Evolutionary conservation across 2,329 filamentous ascomycete species (phyloP).

Genomic region (Gliomastix tumulicola): DNA sequence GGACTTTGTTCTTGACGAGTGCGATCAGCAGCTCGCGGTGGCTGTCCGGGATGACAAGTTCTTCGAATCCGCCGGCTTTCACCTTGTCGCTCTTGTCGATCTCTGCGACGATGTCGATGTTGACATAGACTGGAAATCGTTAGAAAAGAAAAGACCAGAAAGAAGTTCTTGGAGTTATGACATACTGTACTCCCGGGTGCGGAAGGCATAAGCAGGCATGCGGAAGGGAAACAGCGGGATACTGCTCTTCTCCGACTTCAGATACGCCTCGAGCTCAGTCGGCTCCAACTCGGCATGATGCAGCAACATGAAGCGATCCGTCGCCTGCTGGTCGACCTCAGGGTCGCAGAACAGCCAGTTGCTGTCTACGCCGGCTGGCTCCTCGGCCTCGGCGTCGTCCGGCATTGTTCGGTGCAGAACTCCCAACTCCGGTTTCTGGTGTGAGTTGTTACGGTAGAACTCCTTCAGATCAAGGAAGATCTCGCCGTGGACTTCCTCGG

Average conservation of each 20-base stretch:
- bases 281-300: neutral
- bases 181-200: neutral
- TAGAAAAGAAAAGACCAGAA: neutral
- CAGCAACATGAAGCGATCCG: neutral
- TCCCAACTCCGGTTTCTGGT: neutral
- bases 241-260: neutral
- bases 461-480: neutral
- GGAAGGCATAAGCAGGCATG: neutral
- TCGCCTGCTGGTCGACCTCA: neutral
- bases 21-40: neutral
- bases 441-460: neutral
- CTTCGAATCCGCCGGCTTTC: neutral
- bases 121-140: neutral
- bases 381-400: neutral
- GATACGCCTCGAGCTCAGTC: neutral
- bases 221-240: neutral
- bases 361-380: neutral
- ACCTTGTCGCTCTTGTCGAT: neutral
- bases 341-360: neutral
- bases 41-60: neutral
- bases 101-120: neutral
- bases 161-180: neutral
- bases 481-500: neutral
- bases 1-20: neutral
- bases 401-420: neutral